Conservation (phyloP, 2,329 filamentous ascomycete species). For the Berkeleyomyces basicola region DNA sequence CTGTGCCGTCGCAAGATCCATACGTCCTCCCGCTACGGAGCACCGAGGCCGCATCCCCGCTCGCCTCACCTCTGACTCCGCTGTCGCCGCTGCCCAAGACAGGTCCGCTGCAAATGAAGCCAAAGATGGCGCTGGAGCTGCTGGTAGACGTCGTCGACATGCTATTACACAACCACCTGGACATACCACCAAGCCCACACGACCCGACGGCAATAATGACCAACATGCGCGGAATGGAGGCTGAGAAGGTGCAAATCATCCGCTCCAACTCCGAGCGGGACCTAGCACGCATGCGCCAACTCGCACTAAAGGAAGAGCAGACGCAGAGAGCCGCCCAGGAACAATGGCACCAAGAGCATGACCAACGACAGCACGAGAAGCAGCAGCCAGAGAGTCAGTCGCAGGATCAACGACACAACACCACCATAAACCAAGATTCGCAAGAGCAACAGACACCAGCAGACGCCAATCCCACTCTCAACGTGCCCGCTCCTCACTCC, state of each 20-base stretch:
- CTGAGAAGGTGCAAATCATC: constrained; percentile 43
- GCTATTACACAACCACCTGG: constrained; percentile 55
- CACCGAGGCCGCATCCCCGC: constrained; percentile 8
- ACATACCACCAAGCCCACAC: constrained; percentile 64
- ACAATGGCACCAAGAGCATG: not conserved
- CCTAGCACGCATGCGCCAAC: constrained; percentile 28
- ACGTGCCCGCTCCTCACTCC: not conserved
- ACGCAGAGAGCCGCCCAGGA: too few relatives aligned
- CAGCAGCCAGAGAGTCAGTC: not conserved
- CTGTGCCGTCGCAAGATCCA: constrained; percentile 26
- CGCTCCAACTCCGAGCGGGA: constrained; percentile 40
- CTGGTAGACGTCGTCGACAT: constrained; percentile 57
- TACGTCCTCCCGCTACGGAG: constrained; percentile 17
- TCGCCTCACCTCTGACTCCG: constrained; percentile 16
- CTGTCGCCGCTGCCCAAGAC: constrained; percentile 17
- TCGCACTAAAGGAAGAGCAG: constrained; percentile 22
- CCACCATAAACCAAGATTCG: not conserved
- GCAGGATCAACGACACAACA: not conserved
- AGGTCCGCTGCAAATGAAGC: constrained; percentile 36
- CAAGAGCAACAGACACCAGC: constrained; percentile 12
- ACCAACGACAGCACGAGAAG: constrained; percentile 7
- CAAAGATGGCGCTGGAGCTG: constrained; percentile 60
- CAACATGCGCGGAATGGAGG: constrained; percentile 45
- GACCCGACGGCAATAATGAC: constrained; percentile 46
- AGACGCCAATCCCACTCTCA: not conserved